Conservation (phyloP, 2,329 filamentous ascomycete species). For the Triangularia setosa region DNA sequence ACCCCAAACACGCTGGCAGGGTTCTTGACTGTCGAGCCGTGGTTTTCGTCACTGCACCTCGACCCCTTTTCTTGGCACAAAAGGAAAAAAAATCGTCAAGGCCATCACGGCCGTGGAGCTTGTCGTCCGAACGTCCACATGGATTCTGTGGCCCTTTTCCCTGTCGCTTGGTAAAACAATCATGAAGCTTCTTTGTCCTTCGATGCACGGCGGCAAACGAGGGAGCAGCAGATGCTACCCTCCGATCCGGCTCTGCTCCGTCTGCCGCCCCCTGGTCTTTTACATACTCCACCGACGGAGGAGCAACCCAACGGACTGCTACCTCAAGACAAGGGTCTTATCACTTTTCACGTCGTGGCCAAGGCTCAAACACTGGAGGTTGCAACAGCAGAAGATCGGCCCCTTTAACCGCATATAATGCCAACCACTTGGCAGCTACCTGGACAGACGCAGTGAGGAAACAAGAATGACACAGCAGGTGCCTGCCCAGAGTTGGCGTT, state of each 20-base stretch:
- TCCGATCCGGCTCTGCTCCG: neutral
- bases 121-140: neutral
- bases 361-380: slow-evolving; percentile 15
- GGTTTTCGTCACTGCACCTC: neutral
- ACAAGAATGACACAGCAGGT: neutral
- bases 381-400: slow-evolving; percentile 2
- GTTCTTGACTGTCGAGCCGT: slow-evolving; percentile 1
- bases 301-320: neutral
- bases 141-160: neutral
- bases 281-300: neutral
- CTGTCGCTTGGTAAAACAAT: slow-evolving; percentile 3
- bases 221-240: neutral
- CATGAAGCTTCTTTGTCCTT: slow-evolving; percentile 1
- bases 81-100: neutral
- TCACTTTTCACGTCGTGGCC: slow-evolving; percentile 6
- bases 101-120: neutral
- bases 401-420: neutral
- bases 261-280: neutral
- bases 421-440: neutral
- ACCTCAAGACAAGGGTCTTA: neutral
- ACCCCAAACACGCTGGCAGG: neutral
- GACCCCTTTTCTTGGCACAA: slow-evolving; percentile 1
- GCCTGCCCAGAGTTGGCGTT: neutral
- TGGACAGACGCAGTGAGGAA: neutral
- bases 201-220: neutral